Conservation (phyloP, 106 monocot species). For the Amphibolis antarctica region DNA sequence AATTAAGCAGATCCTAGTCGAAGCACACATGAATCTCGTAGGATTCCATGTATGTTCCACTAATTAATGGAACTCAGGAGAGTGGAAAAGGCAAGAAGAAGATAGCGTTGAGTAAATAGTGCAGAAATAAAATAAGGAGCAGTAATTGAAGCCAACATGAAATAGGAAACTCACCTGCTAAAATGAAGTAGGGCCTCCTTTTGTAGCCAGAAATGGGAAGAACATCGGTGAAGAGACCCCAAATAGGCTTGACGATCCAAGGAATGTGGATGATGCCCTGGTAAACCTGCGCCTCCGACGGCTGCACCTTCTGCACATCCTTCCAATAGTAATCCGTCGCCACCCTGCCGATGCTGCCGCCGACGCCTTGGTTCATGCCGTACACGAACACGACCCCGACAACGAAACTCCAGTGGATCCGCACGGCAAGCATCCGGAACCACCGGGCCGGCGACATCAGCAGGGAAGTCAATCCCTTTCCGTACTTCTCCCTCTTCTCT, state of each 20-base stretch:
- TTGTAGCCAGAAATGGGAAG: slow-evolving; percentile 53
- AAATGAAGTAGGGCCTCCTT: slow-evolving; percentile 60
- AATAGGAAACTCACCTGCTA: slow-evolving; percentile 51
- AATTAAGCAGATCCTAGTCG: too few species aligned
- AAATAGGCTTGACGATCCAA: slow-evolving; percentile 63
- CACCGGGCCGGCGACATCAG: slow-evolving; percentile 23
- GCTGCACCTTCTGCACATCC: slow-evolving; percentile 72
- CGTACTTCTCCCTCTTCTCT: too few species aligned
- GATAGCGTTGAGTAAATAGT: too few species aligned
- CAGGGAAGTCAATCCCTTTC: too few species aligned
- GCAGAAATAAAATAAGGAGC: too few species aligned
- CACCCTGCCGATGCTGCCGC: slow-evolving; percentile 36
- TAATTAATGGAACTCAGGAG: too few species aligned
- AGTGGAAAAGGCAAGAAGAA: too few species aligned
- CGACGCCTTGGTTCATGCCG: slow-evolving; percentile 64
- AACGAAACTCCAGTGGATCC: slow-evolving; percentile 42
- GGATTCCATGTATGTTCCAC: too few species aligned
- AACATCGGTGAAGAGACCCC: slow-evolving; percentile 72
- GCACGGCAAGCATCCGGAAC: slow-evolving; percentile 45
- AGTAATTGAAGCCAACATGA: too few species aligned
- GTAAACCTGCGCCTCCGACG: slow-evolving; percentile 51
- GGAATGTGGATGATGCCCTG: slow-evolving; percentile 42
- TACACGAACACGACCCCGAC: slow-evolving; percentile 51
- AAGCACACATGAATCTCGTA: too few species aligned
- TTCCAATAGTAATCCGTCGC: slow-evolving; percentile 85